These are phyloP conservation scores for Phlebiopsis gigantea DNA, from an alignment of 768 basidiomycete species.

Conservation along the genomic window DNA sequence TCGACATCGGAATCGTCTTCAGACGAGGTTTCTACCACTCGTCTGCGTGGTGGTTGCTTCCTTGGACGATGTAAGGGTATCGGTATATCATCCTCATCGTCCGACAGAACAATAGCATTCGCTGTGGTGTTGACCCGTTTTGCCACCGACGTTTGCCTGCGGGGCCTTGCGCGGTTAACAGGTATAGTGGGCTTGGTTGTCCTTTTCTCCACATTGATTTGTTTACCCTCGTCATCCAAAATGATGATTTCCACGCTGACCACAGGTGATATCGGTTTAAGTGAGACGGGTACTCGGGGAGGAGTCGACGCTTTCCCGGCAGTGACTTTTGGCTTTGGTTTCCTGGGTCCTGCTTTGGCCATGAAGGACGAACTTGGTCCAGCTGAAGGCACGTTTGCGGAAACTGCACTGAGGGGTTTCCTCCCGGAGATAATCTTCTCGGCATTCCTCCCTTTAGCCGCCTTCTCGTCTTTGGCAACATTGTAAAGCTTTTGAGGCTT, in stretches of 20 bases:
- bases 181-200: slow-evolving; percentile 42
- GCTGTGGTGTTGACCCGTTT: neutral
- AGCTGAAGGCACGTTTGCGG: slow-evolving; percentile 28
- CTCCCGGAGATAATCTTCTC: slow-evolving; percentile 19
- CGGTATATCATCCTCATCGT: slow-evolving; percentile 6
- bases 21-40: slow-evolving; percentile 34
- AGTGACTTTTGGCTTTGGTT: slow-evolving; percentile 13
- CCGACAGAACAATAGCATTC: slow-evolving; percentile 1
- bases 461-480: slow-evolving; percentile 15
- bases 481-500: slow-evolving; percentile 8
- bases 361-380: neutral
- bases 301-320: slow-evolving; percentile 7
- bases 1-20: slow-evolving; percentile 39
- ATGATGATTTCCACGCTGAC: slow-evolving; percentile 66
- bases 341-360: slow-evolving; percentile 9
- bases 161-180: slow-evolving; percentile 25
- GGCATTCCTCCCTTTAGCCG: neutral
- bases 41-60: neutral
- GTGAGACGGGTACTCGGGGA: slow-evolving; percentile 5
- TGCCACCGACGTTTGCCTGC: neutral
- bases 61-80: neutral
- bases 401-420: slow-evolving; percentile 36
- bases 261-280: slow-evolving; percentile 38
- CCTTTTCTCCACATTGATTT: slow-evolving; percentile 56
- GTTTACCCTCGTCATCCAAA: slow-evolving; percentile 54